A percentile compares a stretch with the other conserved stretches of the same genome.
Evolutionary conservation across 2,329 filamentous ascomycete genomes (phyloP).

Genomic region (Arthrinium phaeospermum): DNA sequence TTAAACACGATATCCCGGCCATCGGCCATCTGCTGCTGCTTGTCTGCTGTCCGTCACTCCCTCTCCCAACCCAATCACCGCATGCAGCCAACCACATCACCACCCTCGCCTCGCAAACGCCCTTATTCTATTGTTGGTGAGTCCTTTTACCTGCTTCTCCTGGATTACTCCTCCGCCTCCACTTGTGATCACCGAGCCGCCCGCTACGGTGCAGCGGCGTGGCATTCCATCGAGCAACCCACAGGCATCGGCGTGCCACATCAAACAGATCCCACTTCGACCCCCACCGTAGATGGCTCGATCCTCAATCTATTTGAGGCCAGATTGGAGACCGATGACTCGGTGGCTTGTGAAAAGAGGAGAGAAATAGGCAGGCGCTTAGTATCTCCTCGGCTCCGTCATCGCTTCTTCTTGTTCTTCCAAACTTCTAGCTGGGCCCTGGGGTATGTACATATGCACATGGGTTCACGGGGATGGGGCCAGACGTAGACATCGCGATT

Average conservation of each 20-base stretch:
- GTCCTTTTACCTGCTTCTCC: neutral
- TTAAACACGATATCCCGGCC: conserved; percentile 1
- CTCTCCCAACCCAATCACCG: neutral
- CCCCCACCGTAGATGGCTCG: conserved; percentile 2
- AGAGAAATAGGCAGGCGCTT: neutral
- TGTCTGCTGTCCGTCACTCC: too few relatives aligned
- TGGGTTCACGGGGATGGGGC: neutral
- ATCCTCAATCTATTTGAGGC: conserved; percentile 10
- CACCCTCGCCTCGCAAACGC: neutral
- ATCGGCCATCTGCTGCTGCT: neutral
- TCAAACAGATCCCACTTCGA: conserved; percentile 1
- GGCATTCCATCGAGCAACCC: neutral
- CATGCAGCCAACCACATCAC: neutral
- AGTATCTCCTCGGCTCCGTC: neutral
- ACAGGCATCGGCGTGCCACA: conserved; percentile 2
- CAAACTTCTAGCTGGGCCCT: neutral
- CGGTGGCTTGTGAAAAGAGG: neutral
- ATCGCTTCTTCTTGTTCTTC: neutral
- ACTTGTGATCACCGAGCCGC: conserved; percentile 8
- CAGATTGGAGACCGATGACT: conserved; percentile 1
- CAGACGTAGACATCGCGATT: neutral
- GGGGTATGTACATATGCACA: neutral
- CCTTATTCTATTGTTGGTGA: neutral
- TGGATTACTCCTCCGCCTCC: neutral
- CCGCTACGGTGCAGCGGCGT: neutral